Base-by-base conservation (phyloP, 345 rosid genomes). In the Arabidopsis thaliana region DNA sequence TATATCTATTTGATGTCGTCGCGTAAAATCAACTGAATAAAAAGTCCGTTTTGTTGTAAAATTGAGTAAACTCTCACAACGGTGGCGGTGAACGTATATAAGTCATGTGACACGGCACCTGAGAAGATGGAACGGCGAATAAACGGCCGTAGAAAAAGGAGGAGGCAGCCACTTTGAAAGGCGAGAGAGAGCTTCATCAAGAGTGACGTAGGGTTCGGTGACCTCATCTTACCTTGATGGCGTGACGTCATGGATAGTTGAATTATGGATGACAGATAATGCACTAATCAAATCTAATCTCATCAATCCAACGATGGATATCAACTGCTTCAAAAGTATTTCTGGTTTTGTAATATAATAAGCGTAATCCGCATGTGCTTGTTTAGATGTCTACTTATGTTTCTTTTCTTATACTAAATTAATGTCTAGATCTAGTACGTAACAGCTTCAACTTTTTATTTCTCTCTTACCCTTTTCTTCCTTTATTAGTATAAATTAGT, bases 91-190 rank as follows among this genome's bases (percentile, higher is more conserved):
- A 56, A 69, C 9, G 5, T 44, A 30, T 28, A 71, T 20, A 24
- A 33, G 37, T 58, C 64, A 73, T n/a, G 61, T 73, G 77, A 46
- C 65, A 65, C 64, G 51, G 74, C 56, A 67, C 74, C 79, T 75
- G 74, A 75, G 62, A 59, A 30, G 53, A 20, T 75, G 60, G 52
- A 48, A 10, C 30, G 72, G 60, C 73, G 30, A 57, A 49, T 20
- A 28, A 75, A 59, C 52, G 67, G 72, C 52, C 51, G 51, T 24
- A 36, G 59, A 59, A 38, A 57, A 65, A 67, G 78, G 79, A 67
- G 67, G 67, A 59, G 61, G 36, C 53, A 28, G 61, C 45, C 53
- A 28, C 8, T 33, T 48, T 36, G 50, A 64, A 74, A 48, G 57
- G 62, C 53, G 34, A 51, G 1, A 22, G 50, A 32, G 44, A 62